These are phyloP conservation scores for Neoboletus subvelutipes DNA, from an alignment of 768 basidiomycete species.

Conservation along the genomic window DNA sequence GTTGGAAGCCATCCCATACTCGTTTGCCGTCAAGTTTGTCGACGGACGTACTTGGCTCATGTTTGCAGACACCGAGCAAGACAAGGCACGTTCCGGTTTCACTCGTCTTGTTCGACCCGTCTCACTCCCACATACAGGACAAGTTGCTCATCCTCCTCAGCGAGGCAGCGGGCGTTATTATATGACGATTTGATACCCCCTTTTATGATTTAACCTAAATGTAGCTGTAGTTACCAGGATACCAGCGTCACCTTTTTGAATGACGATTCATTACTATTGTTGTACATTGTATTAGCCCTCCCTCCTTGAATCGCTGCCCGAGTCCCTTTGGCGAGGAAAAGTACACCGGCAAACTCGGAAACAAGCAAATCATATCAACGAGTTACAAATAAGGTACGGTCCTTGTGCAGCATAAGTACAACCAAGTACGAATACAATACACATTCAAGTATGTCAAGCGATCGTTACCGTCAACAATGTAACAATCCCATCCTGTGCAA, in stretches of 20 bases:
- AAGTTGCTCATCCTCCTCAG: slow-evolving; percentile 29
- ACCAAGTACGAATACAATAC: not conserved
- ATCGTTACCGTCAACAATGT: slow-evolving; percentile 55
- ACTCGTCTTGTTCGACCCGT: not conserved
- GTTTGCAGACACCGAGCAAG: slow-evolving; percentile 61
- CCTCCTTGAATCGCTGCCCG: too few relatives aligned
- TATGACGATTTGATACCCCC: slow-evolving; percentile 20
- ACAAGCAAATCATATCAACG: not conserved
- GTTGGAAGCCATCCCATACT: slow-evolving; percentile 60
- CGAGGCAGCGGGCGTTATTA: slow-evolving; percentile 30
- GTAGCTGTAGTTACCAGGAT: slow-evolving; percentile 24
- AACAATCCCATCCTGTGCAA: slow-evolving; percentile 58
- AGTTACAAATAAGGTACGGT: not conserved
- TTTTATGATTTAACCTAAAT: slow-evolving; percentile 7
- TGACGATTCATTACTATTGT: not conserved
- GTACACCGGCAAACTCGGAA: not conserved
- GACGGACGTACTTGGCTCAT: slow-evolving; percentile 53
- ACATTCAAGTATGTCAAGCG: slow-evolving; percentile 16
- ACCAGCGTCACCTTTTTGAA: slow-evolving; percentile 10
- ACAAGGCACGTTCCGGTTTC: slow-evolving; percentile 45
- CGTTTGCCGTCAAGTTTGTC: slow-evolving; percentile 64
- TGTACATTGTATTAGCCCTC: not conserved
- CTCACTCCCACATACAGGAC: slow-evolving; percentile 19
- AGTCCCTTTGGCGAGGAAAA: too few relatives aligned
- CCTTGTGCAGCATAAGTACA: not conserved